Base-by-base conservation (phyloP, 139 green algal species). In the Microglena sp. region DNA sequence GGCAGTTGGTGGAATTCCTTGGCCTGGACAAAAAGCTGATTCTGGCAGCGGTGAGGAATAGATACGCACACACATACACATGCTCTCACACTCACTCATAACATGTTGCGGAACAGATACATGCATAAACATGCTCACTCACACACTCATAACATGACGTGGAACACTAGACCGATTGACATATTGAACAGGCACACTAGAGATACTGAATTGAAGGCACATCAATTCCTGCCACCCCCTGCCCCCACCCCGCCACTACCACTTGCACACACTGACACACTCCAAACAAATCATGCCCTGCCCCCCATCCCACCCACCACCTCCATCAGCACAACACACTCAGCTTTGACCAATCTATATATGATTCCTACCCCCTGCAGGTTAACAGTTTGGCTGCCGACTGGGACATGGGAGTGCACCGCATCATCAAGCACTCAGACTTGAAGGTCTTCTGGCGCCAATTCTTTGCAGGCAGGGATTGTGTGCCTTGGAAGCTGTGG, bases 401-500 rank as follows among this genome's bases (percentile, higher is more conserved):
- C 18, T 32, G 11, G 46, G 22, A 58, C 46, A 58, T 7, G 5
- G 46, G 46, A 28, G 46, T 58, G 22, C 46, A 58, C 6, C 46
- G 46, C 46, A 31, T 58, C 15, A 58, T 58, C 46, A 58, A 58
- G 46, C 46, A 58, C 46, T 5, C 46, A 11, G 46, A 58, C 22
- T 7, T 58, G 46, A 21, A n/a, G 7, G 46, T 58, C 18, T 58
- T 58, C 22, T 58, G 46, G 46, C 29, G 29, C 46, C 5, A 8
- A 5, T 7, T 58, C 7, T 58, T 18, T 5, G 22, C 29, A 5
- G 29, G 46, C 46, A 58, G 22, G 5, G 46, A 58, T 32, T 32
- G 29, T 21, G 40, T 50, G 40, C 18, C 40, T 11, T 50, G 40
- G 40, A 18, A 50, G 15, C 11, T 18, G 40, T 50, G 40, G 40